These are phyloP conservation scores for Fragosphaeria purpurea DNA, from an alignment of 2,329 filamentous ascomycete species.

Conservation along the genomic window DNA sequence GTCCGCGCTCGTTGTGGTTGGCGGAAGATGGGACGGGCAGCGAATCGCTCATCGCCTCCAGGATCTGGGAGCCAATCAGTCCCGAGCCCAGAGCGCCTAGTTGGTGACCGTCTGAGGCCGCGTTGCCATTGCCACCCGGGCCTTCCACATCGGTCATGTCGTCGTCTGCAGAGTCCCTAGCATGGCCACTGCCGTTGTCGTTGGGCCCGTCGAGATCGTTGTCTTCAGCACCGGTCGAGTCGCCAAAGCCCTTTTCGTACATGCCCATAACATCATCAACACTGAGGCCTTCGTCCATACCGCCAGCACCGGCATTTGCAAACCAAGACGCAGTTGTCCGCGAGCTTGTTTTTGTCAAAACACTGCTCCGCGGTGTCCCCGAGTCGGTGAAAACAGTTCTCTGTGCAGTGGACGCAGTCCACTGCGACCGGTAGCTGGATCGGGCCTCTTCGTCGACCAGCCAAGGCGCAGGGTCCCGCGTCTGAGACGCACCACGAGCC, in stretches of 20 bases:
- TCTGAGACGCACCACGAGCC: background rate
- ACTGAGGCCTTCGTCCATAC: slow-evolving; percentile 46
- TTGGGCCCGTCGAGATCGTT: slow-evolving; percentile 17
- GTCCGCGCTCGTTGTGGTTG: slow-evolving; percentile 1
- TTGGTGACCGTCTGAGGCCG: no score
- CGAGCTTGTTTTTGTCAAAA: slow-evolving; percentile 70
- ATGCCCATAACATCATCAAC: slow-evolving; percentile 62
- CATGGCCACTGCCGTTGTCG: slow-evolving; percentile 4
- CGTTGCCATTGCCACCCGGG: background rate
- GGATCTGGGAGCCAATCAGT: slow-evolving; percentile 25
- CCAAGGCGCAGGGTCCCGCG: slow-evolving; percentile 30
- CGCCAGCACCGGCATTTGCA: slow-evolving; percentile 22
- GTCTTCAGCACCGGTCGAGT: slow-evolving; percentile 37
- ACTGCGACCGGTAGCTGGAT: slow-evolving; percentile 47
- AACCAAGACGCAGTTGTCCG: slow-evolving; percentile 47
- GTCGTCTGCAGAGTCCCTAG: slow-evolving; percentile 25
- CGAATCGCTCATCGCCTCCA: slow-evolving; percentile 30
- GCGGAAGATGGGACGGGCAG: slow-evolving; percentile 18
- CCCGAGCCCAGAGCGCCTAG: slow-evolving; percentile 19
- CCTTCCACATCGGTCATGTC: slow-evolving; percentile 16
- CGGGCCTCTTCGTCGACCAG: slow-evolving; percentile 41
- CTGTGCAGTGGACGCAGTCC: slow-evolving; percentile 42
- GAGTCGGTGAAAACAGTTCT: slow-evolving; percentile 37
- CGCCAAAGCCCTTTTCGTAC: slow-evolving; percentile 54
- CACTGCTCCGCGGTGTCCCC: slow-evolving; percentile 75